phyloP scores from a whole-genome alignment of 768 basidiomycete species.

The Russula sp. region DNA sequence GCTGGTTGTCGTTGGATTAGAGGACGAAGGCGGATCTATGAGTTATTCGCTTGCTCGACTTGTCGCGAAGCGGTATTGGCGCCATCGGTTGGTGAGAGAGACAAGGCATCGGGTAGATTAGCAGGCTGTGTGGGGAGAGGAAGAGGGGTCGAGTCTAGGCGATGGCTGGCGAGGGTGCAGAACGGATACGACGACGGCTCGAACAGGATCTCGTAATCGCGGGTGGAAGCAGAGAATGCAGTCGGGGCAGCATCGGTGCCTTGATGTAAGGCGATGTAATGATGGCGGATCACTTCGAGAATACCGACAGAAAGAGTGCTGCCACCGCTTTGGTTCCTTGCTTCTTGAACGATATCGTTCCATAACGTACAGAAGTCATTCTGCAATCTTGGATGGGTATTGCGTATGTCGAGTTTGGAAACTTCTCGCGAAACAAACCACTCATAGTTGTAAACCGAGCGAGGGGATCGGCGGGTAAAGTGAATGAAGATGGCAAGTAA shows the following conservation, averaged over 20 bases:
- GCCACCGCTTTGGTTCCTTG: neutral
- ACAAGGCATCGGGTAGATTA: too few species aligned
- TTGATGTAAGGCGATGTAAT: neutral
- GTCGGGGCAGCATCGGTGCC: neutral
- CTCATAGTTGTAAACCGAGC: accelerated
- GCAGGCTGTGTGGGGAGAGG: too few species aligned
- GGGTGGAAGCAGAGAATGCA: neutral
- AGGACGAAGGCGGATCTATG: too few species aligned
- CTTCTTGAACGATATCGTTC: neutral
- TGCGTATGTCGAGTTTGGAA: neutral
- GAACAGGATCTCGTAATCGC: neutral
- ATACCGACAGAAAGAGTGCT: neutral
- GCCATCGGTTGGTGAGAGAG: too few species aligned
- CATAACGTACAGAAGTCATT: neutral
- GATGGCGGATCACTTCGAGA: neutral
- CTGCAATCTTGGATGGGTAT: neutral
- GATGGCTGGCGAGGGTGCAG: neutral
- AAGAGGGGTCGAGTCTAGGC: too few species aligned
- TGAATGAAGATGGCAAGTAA: neutral
- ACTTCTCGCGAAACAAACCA: neutral
- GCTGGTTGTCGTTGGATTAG: too few species aligned
- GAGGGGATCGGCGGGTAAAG: neutral
- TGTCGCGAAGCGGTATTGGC: too few species aligned
- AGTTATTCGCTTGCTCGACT: too few species aligned
- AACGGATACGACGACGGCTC: neutral